phyloP scores from a whole-genome alignment of 179 eudicot genomes.

The Silene vulgaris region DNA sequence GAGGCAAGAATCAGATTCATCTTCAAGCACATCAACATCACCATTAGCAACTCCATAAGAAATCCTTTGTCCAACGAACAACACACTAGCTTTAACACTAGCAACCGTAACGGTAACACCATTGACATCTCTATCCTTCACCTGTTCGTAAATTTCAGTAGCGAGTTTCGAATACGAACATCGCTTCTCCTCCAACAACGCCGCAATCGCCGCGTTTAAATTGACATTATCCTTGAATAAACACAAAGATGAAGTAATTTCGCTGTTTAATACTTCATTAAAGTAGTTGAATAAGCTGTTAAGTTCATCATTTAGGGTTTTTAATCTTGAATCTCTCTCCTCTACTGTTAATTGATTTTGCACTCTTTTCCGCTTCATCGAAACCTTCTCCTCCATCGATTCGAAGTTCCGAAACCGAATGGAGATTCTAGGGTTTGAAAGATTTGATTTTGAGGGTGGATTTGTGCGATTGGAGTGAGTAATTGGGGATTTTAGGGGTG shows the following conservation, averaged over 20 bases:
- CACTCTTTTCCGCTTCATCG: slow-evolving; percentile 50
- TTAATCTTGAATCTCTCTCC: slow-evolving; percentile 45
- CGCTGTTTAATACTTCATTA: slow-evolving; percentile 33
- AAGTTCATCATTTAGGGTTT: slow-evolving; percentile 44
- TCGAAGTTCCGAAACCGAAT: slow-evolving; percentile 29
- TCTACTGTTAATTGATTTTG: slow-evolving; percentile 23
- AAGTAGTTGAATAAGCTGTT: slow-evolving; percentile 50
- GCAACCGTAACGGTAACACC: slow-evolving; percentile 45
- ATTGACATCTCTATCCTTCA: slow-evolving; percentile 39
- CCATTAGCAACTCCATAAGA: slow-evolving; percentile 51
- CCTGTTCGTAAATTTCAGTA: slow-evolving; percentile 41
- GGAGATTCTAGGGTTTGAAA: not conserved
- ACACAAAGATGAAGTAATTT: not conserved
- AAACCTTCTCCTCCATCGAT: slow-evolving; percentile 28
- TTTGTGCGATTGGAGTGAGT: not conserved
- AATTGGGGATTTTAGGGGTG: not conserved
- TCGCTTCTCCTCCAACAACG: slow-evolving; percentile 71
- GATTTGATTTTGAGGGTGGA: not conserved
- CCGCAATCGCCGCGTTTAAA: slow-evolving; percentile 52
- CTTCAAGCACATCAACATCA: slow-evolving; percentile 79
- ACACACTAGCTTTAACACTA: slow-evolving; percentile 58
- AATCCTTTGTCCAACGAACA: slow-evolving; percentile 65
- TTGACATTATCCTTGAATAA: slow-evolving; percentile 26
- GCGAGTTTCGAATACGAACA: slow-evolving; percentile 55
- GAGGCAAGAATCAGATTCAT: slow-evolving; percentile 58